Percentiles rank a stretch among this genome's conserved stretches.
These are phyloP conservation scores for Ruellia speciosa DNA, from an alignment of 305 asterid genomes.

Conservation along the genomic window DNA sequence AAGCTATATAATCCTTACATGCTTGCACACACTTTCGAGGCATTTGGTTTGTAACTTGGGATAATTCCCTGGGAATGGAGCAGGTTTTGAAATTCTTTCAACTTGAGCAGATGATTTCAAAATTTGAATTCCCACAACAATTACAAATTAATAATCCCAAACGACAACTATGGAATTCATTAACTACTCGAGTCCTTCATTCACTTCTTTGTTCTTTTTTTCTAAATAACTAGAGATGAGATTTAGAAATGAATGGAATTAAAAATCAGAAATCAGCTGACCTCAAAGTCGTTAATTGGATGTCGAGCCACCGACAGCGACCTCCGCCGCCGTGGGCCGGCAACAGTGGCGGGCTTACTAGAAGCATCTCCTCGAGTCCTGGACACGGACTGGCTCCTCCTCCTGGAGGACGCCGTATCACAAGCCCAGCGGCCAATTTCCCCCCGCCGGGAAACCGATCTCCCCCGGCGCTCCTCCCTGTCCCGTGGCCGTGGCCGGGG, in stretches of 20 bases:
- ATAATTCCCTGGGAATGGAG: too few relatives aligned
- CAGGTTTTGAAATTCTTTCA: too few relatives aligned
- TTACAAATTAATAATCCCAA: too few relatives aligned
- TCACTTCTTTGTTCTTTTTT: too few relatives aligned
- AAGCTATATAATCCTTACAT: too few relatives aligned
- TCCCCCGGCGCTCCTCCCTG: conserved; percentile 34
- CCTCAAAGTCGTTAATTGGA: conserved; percentile 71
- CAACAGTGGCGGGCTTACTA: conserved; percentile 30
- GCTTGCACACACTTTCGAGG: too few relatives aligned
- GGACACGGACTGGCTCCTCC: conserved; percentile 76
- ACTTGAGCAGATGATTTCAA: too few relatives aligned
- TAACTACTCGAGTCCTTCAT: too few relatives aligned
- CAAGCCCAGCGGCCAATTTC: conserved; percentile 81
- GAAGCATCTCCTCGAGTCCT: conserved; percentile 37
- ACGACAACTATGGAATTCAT: too few relatives aligned
- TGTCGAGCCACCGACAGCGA: conserved; percentile 69
- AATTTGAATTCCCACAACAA: too few relatives aligned
- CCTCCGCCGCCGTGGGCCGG: conserved; percentile 60
- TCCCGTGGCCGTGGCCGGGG: not conserved
- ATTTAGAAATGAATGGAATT: conserved; percentile 3
- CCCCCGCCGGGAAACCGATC: conserved; percentile 39
- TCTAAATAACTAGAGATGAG: not conserved
- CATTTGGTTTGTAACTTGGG: too few relatives aligned
- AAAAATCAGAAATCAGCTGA: conserved; percentile 21
- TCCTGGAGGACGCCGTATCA: conserved; percentile 77